Base-by-base conservation (phyloP, 176 grass and related monocot species). In the Aegilops sharonensis region DNA sequence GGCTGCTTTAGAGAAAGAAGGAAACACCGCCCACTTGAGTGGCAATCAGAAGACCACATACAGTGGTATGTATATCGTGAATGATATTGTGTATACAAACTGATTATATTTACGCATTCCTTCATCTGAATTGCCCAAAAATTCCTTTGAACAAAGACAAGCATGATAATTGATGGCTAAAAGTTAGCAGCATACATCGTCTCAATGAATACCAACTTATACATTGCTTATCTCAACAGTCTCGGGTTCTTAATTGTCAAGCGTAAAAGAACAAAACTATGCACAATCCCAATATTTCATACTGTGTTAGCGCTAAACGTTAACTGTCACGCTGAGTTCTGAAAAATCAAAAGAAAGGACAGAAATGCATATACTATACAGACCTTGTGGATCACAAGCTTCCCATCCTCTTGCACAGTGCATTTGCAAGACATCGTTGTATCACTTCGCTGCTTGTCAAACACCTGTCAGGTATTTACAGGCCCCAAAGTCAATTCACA, bases 401-500 rank as follows among this genome's bases (percentile, higher is more conserved):
- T 61, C 25, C 88, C 86, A 86, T 92, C 88, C 43, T 89, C 63
- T 11, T 30, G 72, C 47, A 89, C 63, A 3, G 52, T 86, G 80
- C 95, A 97, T 71, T 94, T 97, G 88, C 90, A 97, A 63, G 83
- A 81, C 36, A 94, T 88, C 13, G 84, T 89, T 36, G 77, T 81
- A 83, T 89, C 88, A 62, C 74, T 83, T 60, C 35, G 74, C 72
- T 31, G n/a, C 62, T 94, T 92, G 78, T 97, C 92, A 60, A 89
- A 78, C 15, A 97, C 84, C 95, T 94, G 7, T 31, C 29, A 81
- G 56, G 68, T 40, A 83, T 23, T 64, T 85, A 14, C 31, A 80
- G n/a, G 8, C 21, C 78, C 30, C 21, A 56, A 82, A 62, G 37
- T 48, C 31, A 86, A 35, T 56, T 21, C 18, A 20, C 47, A 43